Conservation (phyloP, 192 early-diverging fungal species). For the Haplosporangium gracile region DNA sequence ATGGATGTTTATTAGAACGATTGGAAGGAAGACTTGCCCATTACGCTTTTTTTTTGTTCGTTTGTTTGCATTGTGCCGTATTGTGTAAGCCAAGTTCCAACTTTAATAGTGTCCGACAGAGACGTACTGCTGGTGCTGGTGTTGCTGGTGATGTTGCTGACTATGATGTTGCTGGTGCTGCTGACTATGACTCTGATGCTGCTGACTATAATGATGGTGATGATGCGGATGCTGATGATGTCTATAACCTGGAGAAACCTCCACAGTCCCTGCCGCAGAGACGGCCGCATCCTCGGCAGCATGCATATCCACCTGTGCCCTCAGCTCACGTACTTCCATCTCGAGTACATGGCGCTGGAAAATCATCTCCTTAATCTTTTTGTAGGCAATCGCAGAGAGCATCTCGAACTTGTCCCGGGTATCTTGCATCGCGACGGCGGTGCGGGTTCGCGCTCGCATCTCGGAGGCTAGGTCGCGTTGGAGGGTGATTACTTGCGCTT, state of each 20-base stretch:
- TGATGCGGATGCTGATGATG: not conserved
- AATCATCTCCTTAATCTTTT: conserved; percentile 62
- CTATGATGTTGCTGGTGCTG: not conserved
- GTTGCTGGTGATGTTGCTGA: not conserved
- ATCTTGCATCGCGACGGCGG: conserved; percentile 62
- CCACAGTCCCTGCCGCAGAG: not conserved
- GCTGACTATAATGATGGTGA: not conserved
- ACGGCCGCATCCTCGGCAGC: conserved; percentile 13
- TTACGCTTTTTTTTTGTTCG: not conserved
- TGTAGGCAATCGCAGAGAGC: conserved; percentile 62
- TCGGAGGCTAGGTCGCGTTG: conserved; percentile 43
- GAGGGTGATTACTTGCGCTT: conserved; percentile 26
- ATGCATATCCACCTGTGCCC: conserved; percentile 39
- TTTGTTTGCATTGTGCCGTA: not conserved
- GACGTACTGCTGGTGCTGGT: conserved; percentile 11
- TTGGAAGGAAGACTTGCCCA: no score
- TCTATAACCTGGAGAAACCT: not conserved
- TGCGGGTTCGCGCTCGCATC: conserved; percentile 42
- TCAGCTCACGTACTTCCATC: conserved; percentile 47
- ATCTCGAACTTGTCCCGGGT: conserved; percentile 64
- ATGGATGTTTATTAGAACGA: no score
- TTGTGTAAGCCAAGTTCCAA: not conserved
- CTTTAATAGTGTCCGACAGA: conserved; percentile 10
- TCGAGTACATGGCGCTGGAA: conserved; percentile 50
- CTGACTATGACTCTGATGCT: not conserved